These are phyloP conservation scores for Penicillium sp. DNA, from an alignment of 2,329 filamentous ascomycete genomes.

Conservation along the genomic window DNA sequence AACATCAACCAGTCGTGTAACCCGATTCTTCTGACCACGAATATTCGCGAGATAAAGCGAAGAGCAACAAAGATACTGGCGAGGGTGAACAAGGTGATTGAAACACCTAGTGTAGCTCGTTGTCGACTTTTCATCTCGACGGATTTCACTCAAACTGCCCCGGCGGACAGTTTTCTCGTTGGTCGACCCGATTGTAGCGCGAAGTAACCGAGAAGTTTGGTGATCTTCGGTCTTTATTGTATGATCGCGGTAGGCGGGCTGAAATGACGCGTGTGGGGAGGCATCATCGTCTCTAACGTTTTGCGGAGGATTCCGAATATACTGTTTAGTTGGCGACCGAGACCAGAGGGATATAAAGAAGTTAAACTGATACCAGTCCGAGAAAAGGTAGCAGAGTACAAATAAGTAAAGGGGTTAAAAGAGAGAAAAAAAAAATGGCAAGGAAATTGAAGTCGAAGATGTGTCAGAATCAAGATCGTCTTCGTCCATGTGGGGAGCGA, in stretches of 20 bases:
- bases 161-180: constrained; percentile 1
- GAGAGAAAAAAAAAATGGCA: neutral
- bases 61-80: constrained; percentile 71
- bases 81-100: constrained; percentile 54
- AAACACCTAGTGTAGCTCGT: constrained; percentile 42
- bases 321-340: neutral
- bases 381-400: neutral
- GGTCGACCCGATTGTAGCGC: neutral
- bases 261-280: neutral
- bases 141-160: neutral
- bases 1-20: constrained; percentile 81
- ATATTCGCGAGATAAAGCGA: constrained; percentile 67
- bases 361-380: neutral
- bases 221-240: neutral
- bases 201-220: neutral
- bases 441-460: neutral
- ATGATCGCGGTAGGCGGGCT: neutral
- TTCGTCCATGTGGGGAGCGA: neutral
- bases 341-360: neutral
- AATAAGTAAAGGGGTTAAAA: neutral
- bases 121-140: constrained; percentile 35
- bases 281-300: constrained; percentile 6
- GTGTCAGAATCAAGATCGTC: too few species aligned
- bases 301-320: neutral
- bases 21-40: constrained; percentile 66